Evolutionary conservation across 306 rosid genomes (phyloP), one percentile per base, ranked within the genome.

Genomic region (Dicorynia guianensis): DNA sequence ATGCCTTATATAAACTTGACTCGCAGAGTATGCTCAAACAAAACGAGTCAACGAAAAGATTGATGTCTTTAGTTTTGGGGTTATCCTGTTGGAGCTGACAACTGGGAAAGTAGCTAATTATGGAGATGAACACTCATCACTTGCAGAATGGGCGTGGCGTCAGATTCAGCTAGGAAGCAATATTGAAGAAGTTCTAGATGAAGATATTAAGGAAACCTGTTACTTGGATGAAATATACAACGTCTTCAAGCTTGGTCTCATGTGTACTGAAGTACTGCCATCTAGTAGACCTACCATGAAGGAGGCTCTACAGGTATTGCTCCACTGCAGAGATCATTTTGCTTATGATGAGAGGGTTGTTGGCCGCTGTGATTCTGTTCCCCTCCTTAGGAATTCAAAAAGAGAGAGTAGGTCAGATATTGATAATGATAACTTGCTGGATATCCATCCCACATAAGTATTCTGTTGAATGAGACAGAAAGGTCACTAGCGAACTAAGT

Each of bases 251-350:
- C 88, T 95, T 1, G 98, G 97, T 6, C 53, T 90, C 38, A 48
- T 58, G 58, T 95, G 98, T 49, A 90, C 97, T 0, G 48, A 68
- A 57, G 17, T 40, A 49, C 73, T 69, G 57, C 96, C 98, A 4
- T 38, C 78, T 44, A 17, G 5, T 13, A 79, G 93, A 77, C 98
- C 98, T 44, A 66, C 96, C 84, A 95, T 95, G 97, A 79, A 85
- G 66, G 88, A 85, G 61, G 90, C 81, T 40, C 8, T 85, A 49
- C 62, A 76, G 15, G 4, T 79, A 43, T 67, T 89, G 67, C 64
- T 69, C 56, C 72, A 50, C 10, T 66, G 74, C 39, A 12, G 47
- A 46, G 70, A 75, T 4, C 76, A 25, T 4, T 17, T n/a, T 4
- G 54, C 2, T 8, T 10, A 3, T 5, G 62, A 57, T 15, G 75